Evolutionary conservation across 768 basidiomycete species (phyloP).

Genomic region (Boletus rex-veris): DNA sequence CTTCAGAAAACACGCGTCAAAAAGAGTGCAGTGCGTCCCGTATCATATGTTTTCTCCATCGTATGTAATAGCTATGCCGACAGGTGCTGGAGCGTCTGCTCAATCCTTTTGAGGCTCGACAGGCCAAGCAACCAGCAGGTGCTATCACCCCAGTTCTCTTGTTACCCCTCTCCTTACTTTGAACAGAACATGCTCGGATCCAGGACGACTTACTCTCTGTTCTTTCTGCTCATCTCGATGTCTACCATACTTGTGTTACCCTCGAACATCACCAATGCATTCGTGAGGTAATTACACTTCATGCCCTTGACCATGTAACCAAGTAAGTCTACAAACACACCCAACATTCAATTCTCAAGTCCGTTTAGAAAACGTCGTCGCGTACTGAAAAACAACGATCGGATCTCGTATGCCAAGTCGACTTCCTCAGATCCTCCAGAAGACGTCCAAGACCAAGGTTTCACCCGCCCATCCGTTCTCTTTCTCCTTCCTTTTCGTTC

Average conservation of each 20-base stretch:
- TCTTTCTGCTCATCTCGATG: slow-evolving; percentile 66
- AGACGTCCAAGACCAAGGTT: slow-evolving; percentile 93
- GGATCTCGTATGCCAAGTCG: slow-evolving; percentile 70
- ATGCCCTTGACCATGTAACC: slow-evolving; percentile 84
- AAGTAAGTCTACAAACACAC: slow-evolving; percentile 49
- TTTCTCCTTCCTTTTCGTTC: slow-evolving; percentile 93
- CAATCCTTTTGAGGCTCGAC: slow-evolving; percentile 51
- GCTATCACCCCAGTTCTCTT: not conserved
- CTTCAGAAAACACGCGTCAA: slow-evolving; percentile 24
- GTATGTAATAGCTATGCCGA: not conserved
- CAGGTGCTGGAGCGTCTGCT: slow-evolving; percentile 60
- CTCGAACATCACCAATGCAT: slow-evolving; percentile 59
- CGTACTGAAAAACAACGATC: slow-evolving; percentile 92
- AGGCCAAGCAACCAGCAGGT: slow-evolving; percentile 55
- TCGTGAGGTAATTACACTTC: slow-evolving; percentile 70
- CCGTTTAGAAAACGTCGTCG: slow-evolving; percentile 76
- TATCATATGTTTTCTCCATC: not conserved
- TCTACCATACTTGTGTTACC: slow-evolving; percentile 68
- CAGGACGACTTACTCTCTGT: slow-evolving; percentile 68
- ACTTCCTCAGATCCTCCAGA: slow-evolving; percentile 54
- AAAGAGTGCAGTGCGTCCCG: slow-evolving; percentile 22
- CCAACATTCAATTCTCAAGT: not conserved
- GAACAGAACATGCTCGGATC: slow-evolving; percentile 46
- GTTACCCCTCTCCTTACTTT: slow-evolving; percentile 4
- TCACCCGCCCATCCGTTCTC: slow-evolving; percentile 92